phyloP scores from a whole-genome alignment of 257 asterid genomes.

The Solanum pimpinellifolium region DNA sequence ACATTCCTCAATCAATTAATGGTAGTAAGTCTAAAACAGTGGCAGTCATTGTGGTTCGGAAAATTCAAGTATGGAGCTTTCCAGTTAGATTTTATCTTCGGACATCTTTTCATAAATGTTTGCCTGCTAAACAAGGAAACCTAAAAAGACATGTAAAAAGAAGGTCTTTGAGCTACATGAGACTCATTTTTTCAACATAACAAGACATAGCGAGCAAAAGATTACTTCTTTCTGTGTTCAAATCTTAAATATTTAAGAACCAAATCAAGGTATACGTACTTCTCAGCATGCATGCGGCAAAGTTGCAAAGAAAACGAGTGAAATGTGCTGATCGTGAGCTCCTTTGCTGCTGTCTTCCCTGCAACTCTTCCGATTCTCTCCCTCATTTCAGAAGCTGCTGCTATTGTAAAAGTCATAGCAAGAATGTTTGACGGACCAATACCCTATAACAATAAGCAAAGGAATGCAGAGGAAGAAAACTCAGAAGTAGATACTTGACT shows the following conservation, averaged over 20 bases:
- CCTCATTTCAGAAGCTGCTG: slow-evolving; percentile 97
- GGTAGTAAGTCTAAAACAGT: background rate
- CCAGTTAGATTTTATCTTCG: background rate
- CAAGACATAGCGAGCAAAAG: background rate
- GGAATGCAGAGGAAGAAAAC: background rate
- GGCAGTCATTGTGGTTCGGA: background rate
- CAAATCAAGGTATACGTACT: slow-evolving; percentile 39
- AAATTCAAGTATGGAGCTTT: background rate
- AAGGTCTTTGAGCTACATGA: background rate
- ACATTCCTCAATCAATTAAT: background rate
- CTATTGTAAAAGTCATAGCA: slow-evolving; percentile 96
- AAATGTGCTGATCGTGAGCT: slow-evolving; percentile 86
- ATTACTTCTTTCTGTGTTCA: background rate
- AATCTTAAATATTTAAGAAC: background rate
- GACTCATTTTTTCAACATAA: background rate
- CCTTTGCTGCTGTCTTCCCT: slow-evolving; percentile 85
- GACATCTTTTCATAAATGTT: background rate
- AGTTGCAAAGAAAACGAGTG: slow-evolving; percentile 95
- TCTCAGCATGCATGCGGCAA: slow-evolving; percentile 89
- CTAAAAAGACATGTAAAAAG: background rate
- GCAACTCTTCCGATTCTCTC: slow-evolving; percentile 85
- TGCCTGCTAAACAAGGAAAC: background rate
- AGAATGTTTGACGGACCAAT: slow-evolving; percentile 69
- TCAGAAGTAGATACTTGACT: background rate
- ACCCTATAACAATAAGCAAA: slow-evolving; percentile 35